These are phyloP conservation scores for Dichotomopilus funicola DNA, from an alignment of 2,329 filamentous ascomycete species.

Conservation along the genomic window DNA sequence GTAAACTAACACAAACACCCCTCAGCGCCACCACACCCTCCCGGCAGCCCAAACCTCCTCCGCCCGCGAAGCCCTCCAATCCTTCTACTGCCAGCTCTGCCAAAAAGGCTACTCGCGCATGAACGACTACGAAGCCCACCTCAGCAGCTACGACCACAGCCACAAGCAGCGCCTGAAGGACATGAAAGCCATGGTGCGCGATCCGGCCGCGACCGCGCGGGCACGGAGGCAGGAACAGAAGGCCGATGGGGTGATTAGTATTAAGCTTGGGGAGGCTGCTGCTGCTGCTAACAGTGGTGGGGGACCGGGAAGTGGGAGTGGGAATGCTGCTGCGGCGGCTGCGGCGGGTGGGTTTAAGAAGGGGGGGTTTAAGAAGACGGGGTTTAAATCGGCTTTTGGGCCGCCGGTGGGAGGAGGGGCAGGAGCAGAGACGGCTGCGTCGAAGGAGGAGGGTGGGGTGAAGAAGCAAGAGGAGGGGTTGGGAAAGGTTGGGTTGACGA, in stretches of 20 bases:
- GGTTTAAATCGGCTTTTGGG: constrained; percentile 72
- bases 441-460: constrained; percentile 22
- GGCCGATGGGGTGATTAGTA: constrained; percentile 61
- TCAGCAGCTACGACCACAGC: constrained; percentile 89
- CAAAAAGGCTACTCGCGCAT: constrained; percentile 91
- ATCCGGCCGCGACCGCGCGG: constrained; percentile 58
- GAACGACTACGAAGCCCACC: constrained; percentile 93
- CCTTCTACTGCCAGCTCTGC: constrained; percentile 83
- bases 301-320: neutral
- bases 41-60: constrained; percentile 53
- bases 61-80: constrained; percentile 69
- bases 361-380: constrained; percentile 72
- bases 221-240: constrained; percentile 66
- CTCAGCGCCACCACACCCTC: constrained; percentile 50
- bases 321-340: neutral
- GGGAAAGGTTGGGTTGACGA: constrained; percentile 19
- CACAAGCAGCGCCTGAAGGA: constrained; percentile 87
- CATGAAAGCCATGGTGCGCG: constrained; percentile 76
- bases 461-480: constrained; percentile 22
- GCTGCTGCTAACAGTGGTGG: constrained; percentile 26
- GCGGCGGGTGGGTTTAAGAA: constrained; percentile 52
- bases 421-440: constrained; percentile 28
- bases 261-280: constrained; percentile 48
- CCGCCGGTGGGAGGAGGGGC: constrained; percentile 36
- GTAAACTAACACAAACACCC: neutral